Conservation (phyloP, 2,329 filamentous ascomycete species). For the Cadophora malorum region DNA sequence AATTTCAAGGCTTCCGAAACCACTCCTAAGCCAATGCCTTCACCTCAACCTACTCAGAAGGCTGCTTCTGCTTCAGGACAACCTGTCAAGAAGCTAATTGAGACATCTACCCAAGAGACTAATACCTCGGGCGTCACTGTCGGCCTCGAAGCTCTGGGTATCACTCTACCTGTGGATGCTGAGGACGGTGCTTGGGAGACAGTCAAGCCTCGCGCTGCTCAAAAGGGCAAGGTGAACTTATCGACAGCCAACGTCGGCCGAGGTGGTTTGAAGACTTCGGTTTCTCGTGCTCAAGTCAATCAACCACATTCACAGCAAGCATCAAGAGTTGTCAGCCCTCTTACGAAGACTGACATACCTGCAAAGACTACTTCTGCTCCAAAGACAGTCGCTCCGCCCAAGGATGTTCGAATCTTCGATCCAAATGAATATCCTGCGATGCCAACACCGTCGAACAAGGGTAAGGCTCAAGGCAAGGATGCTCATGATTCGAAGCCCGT, state of each 20-base stretch:
- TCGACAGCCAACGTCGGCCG: not conserved
- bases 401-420: constrained; percentile 7
- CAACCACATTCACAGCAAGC: not conserved
- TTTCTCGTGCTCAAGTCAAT: not conserved
- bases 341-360: not conserved
- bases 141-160: not conserved
- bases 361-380: not conserved
- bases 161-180: not conserved
- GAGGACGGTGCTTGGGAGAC: constrained; percentile 1
- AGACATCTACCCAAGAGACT: not conserved
- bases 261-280: not conserved
- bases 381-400: not conserved
- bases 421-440: constrained; percentile 15
- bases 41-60: not conserved
- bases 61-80: not conserved
- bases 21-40: not conserved
- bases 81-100: not conserved
- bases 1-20: not conserved
- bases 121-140: not conserved
- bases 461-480: constrained; percentile 4
- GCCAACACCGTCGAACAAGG: not conserved
- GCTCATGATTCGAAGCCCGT: not conserved
- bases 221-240: constrained; percentile 2
- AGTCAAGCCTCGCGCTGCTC: constrained; percentile 11
- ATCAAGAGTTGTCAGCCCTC: not conserved